These are phyloP conservation scores for Globisporangium cederbergense DNA, from an alignment of 352 stramenopile genomes.

Conservation along the genomic window DNA sequence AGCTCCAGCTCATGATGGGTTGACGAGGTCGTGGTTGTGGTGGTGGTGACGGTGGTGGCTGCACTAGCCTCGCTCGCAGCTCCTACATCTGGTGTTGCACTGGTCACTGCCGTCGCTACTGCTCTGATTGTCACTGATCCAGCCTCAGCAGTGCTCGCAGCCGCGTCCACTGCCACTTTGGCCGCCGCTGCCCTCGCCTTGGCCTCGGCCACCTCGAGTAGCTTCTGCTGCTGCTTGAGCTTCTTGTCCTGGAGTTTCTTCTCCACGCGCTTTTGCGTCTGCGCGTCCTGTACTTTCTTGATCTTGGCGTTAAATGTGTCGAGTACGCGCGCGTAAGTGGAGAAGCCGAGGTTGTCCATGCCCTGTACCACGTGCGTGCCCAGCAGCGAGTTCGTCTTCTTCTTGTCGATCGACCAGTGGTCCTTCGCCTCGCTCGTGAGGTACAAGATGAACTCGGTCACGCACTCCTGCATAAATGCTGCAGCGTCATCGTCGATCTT, in stretches of 20 bases:
- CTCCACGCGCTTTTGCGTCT: conserved; percentile 49
- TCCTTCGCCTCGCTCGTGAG: conserved; percentile 80
- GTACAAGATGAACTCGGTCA: conserved; percentile 82
- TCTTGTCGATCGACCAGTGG: conserved; percentile 57
- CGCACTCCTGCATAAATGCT: conserved; percentile 81
- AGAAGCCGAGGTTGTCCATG: conserved; percentile 69
- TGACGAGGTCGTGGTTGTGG: not conserved
- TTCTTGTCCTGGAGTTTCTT: conserved; percentile 46
- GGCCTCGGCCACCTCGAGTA: conserved; percentile 23
- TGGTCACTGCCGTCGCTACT: not conserved
- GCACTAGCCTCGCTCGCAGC: not conserved
- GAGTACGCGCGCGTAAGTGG: conserved; percentile 61
- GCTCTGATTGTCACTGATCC: not conserved
- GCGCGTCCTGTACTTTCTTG: conserved; percentile 56
- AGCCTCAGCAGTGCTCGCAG: not conserved
- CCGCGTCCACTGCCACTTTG: not conserved
- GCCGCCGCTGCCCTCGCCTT: conserved; percentile 9
- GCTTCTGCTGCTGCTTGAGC: conserved; percentile 19
- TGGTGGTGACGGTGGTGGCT: not conserved
- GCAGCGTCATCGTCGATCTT: conserved; percentile 80
- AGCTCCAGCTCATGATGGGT: not conserved
- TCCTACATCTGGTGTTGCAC: not conserved
- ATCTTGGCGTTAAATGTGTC: conserved; percentile 66
- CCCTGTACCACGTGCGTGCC: conserved; percentile 57
- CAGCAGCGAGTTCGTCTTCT: conserved; percentile 58